These are phyloP conservation scores for Lodderomyces theae DNA, from an alignment of 1,139 yeast species.

Conservation along the genomic window DNA sequence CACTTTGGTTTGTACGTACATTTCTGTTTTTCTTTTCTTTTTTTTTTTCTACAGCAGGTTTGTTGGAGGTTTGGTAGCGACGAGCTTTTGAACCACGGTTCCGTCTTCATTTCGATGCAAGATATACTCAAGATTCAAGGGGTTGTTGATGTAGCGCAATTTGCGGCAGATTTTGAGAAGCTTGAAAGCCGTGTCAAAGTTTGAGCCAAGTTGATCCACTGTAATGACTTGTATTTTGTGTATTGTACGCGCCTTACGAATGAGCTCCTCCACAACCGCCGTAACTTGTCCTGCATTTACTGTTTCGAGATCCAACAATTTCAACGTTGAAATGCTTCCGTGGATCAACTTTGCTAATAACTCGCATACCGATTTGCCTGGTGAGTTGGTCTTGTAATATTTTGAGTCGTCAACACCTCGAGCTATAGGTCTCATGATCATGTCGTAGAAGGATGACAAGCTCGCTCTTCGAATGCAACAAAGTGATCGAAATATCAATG, in stretches of 20 bases:
- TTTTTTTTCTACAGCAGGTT: too few relatives aligned
- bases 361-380: neutral
- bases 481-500: conserved; percentile 8
- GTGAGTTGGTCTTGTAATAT: neutral
- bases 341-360: conserved; percentile 3
- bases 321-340: conserved; percentile 6
- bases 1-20: too few relatives aligned
- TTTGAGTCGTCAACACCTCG: neutral
- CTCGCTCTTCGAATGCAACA: conserved; percentile 4
- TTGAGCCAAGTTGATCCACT: neutral
- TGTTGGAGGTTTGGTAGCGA: conserved; percentile 4
- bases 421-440: neutral
- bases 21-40: neutral
- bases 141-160: conserved; percentile 6
- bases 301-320: conserved; percentile 9
- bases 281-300: conserved; percentile 8
- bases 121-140: conserved; percentile 4
- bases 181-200: neutral
- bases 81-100: neutral
- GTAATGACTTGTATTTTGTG: neutral
- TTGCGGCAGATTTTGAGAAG: conserved; percentile 1
- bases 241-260: neutral
- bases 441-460: neutral
- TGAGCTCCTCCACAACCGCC: neutral
- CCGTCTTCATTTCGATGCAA: conserved; percentile 1